Percentiles rank a stretch among this genome's conserved stretches.
phyloP scores from a whole-genome alignment of 2,329 filamentous ascomycete species.

The Botrytis medusae region DNA sequence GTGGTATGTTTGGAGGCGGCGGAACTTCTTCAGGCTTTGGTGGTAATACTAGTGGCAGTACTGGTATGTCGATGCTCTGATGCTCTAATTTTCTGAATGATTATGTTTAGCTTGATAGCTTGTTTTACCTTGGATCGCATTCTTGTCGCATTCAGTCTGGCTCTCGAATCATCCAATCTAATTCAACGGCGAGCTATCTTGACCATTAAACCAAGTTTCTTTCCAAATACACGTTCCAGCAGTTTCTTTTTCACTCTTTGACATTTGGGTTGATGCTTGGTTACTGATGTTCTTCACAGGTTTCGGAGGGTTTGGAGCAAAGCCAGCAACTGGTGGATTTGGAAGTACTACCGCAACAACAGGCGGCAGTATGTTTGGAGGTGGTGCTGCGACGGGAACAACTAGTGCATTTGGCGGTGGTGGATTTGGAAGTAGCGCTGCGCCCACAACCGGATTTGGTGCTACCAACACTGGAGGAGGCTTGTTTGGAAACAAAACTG shows the following conservation, averaged over 20 bases:
- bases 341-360: constrained; percentile 45
- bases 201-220: not conserved
- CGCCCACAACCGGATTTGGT: constrained; percentile 33
- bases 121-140: constrained; percentile 19
- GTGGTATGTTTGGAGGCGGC: constrained; percentile 41
- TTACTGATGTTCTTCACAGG: constrained; percentile 34
- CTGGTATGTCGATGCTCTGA: constrained; percentile 41
- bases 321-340: constrained; percentile 45
- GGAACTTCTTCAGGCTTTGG: constrained; percentile 40
- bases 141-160: constrained; percentile 16
- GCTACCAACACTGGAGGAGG: constrained; percentile 32
- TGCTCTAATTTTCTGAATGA: constrained; percentile 30
- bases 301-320: constrained; percentile 48
- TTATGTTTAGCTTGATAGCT: constrained; percentile 29
- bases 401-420: constrained; percentile 30
- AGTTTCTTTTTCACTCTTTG: not conserved
- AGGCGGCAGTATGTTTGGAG: constrained; percentile 55
- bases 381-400: constrained; percentile 38
- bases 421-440: constrained; percentile 27
- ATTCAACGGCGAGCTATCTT: not conserved
- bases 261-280: not conserved
- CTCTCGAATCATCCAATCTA: constrained; percentile 20
- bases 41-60: constrained; percentile 37
- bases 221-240: not conserved
- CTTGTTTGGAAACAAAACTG: constrained; percentile 36